Conservation (phyloP, 176 grass and related monocot species). For the Oryza meridionalis region DNA sequence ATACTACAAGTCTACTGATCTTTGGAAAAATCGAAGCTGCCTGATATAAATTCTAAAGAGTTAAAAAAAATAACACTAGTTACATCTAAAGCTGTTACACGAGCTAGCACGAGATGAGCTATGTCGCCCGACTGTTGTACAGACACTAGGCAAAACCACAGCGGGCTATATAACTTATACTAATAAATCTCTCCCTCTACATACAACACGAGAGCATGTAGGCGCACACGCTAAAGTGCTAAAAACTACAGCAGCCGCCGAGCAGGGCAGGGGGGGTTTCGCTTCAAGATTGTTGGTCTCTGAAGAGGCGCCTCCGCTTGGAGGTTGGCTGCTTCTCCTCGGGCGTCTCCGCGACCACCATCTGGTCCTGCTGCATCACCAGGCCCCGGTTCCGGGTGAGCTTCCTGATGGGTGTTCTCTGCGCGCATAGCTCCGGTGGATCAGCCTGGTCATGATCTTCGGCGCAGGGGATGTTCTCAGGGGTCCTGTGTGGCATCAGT, state of each 20-base stretch:
- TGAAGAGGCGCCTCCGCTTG: constrained; percentile 65
- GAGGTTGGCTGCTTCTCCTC: constrained; percentile 38
- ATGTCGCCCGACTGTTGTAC: background rate
- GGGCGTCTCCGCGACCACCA: constrained; percentile 59
- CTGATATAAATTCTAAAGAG: background rate
- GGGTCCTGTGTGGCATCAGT: constrained; percentile 66
- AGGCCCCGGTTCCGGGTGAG: constrained; percentile 68
- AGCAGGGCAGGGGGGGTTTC: background rate
- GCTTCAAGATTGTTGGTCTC: constrained; percentile 30
- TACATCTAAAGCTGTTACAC: background rate
- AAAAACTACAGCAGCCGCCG: no score
- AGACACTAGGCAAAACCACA: background rate
- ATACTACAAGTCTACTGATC: background rate
- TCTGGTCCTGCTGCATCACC: constrained; percentile 68
- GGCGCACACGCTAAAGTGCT: background rate
- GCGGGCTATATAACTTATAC: background rate
- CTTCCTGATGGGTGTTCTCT: constrained; percentile 73
- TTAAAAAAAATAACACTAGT: background rate
- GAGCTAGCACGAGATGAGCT: background rate
- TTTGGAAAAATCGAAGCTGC: background rate
- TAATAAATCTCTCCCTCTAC: background rate
- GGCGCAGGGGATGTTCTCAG: background rate
- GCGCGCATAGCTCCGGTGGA: background rate
- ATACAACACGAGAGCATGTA: background rate
- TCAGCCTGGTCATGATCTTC: constrained; percentile 4